These are phyloP conservation scores for Pythium scleroteichum DNA, from an alignment of 352 stramenopile genomes.

Conservation along the genomic window DNA sequence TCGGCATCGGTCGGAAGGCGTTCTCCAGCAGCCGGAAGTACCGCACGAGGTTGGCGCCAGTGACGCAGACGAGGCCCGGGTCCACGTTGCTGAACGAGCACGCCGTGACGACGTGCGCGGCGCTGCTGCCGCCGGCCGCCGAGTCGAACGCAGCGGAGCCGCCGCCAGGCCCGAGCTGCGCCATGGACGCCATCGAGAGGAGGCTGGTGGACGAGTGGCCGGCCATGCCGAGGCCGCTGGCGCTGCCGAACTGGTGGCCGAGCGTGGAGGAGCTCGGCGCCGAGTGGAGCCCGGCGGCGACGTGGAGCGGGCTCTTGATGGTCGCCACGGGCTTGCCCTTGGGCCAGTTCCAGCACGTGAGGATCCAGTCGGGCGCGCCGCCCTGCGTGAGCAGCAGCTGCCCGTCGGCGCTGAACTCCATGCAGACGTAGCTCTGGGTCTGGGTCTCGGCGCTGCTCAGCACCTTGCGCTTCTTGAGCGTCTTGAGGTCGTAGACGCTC, in stretches of 20 bases:
- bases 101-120: conserved; percentile 54
- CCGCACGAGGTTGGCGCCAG: conserved; percentile 74
- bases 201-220: conserved; percentile 29
- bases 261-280: conserved; percentile 54
- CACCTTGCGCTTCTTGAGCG: conserved; percentile 74
- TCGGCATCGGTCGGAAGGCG: conserved; percentile 83
- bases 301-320: conserved; percentile 70
- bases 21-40: conserved; percentile 92
- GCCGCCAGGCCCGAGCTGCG: neutral
- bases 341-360: conserved; percentile 93
- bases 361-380: conserved; percentile 81
- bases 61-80: conserved; percentile 85
- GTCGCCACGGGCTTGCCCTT: conserved; percentile 87
- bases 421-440: conserved; percentile 66
- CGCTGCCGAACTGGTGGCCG: conserved; percentile 34
- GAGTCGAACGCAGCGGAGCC: conserved; percentile 11
- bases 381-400: conserved; percentile 90
- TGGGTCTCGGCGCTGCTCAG: conserved; percentile 73
- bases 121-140: neutral
- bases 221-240: conserved; percentile 26
- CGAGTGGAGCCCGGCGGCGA: conserved; percentile 34
- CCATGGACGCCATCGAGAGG: conserved; percentile 21
- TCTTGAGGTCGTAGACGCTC: conserved; percentile 33
- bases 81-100: conserved; percentile 90
- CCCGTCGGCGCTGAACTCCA: conserved; percentile 91